Evolutionary conservation across 306 rosid genomes (phyloP).

Genomic region (Ochetophila trinervis): DNA sequence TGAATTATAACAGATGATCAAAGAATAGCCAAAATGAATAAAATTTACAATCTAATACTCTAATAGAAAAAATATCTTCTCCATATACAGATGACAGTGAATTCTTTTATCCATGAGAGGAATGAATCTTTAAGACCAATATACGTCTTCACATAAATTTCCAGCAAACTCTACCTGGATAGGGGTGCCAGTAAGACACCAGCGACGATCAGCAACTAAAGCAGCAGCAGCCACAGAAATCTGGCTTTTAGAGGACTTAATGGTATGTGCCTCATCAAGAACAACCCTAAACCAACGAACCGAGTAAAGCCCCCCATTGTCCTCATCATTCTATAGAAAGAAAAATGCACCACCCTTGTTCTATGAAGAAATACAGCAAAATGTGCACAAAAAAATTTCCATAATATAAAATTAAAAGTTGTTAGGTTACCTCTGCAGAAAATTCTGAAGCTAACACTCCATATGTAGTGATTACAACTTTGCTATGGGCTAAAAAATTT

Average conservation of each 20-base stretch:
- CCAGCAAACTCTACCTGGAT: conserved; percentile 56
- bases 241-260: conserved; percentile 92
- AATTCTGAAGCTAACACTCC: conserved; percentile 88
- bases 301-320: conserved; percentile 71
- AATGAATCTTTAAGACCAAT: background rate
- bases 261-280: conserved; percentile 95
- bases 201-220: conserved; percentile 77
- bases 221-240: conserved; percentile 77
- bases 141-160: background rate
- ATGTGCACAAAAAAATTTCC: conserved; percentile 2
- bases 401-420: conserved; percentile 14
- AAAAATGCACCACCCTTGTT: conserved; percentile 20
- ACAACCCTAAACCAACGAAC: conserved; percentile 91
- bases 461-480: conserved; percentile 84
- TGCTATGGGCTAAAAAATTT: conserved; percentile 59
- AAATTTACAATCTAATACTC: conserved; percentile 14
- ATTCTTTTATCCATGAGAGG: background rate
- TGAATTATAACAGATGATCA: conserved; percentile 22
- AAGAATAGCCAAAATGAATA: conserved; percentile 17
- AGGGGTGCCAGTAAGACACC: conserved; percentile 99
- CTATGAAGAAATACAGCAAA: conserved; percentile 20
- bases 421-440: conserved; percentile 65
- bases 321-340: conserved; percentile 59
- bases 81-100: background rate
- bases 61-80: background rate